Percentiles rank a stretch among this genome's conserved stretches.
Conservation (phyloP, 495 filamentous ascomycete species). For the Cercophora newfieldiana region DNA sequence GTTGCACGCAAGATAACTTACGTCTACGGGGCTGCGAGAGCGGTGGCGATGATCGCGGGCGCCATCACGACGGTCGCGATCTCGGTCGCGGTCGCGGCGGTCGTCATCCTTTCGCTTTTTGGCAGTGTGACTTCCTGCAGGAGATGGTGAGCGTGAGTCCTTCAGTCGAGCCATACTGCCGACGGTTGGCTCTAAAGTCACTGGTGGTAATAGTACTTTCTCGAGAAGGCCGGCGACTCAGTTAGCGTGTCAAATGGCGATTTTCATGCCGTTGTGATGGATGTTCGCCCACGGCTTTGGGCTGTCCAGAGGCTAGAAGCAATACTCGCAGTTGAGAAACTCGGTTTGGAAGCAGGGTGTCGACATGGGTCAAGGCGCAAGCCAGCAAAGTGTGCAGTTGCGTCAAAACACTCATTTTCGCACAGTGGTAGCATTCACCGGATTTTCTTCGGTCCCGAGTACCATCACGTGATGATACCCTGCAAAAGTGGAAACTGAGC, state of each 20-base stretch:
- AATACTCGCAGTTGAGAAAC: too few relatives aligned
- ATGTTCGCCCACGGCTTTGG: neutral
- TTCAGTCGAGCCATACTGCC: conserved; percentile 83
- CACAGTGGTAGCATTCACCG: neutral
- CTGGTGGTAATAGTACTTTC: conserved; percentile 65
- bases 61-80: conserved; percentile 57
- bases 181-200: conserved; percentile 46
- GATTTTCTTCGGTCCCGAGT: too few relatives aligned
- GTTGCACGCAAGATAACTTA: conserved; percentile 41
- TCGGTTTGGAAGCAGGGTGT: neutral
- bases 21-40: conserved; percentile 71
- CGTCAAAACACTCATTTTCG: too few relatives aligned
- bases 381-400: neutral
- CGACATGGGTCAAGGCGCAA: neutral
- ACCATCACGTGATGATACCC: neutral
- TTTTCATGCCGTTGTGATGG: neutral
- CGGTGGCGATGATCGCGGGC: conserved; percentile 61
- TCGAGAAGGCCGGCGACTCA: conserved; percentile 18
- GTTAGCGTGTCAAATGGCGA: neutral
- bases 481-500: neutral
- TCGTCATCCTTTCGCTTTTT: conserved; percentile 77
- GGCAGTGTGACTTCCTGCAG: conserved; percentile 86
- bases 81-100: conserved; percentile 68
- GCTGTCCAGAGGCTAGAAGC: neutral
- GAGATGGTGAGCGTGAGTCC: conserved; percentile 94